phyloP scores from a whole-genome alignment of 2,329 filamentous ascomycete species.

The Apiospora aurea region DNA sequence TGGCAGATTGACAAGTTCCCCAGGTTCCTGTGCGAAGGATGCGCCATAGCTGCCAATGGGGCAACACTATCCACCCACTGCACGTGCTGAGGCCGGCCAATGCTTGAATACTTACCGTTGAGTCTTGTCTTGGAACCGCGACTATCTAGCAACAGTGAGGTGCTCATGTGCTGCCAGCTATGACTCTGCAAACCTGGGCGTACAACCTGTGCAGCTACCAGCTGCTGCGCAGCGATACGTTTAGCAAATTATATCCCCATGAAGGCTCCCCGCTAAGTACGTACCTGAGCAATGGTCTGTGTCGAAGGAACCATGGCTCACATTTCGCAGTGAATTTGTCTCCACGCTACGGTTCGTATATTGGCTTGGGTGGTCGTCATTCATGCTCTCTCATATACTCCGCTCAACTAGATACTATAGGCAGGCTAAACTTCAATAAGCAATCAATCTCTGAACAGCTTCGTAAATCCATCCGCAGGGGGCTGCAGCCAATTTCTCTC shows the following conservation, averaged over 20 bases:
- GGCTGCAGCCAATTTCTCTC: constrained; percentile 93
- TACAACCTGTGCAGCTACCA: background rate
- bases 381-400: background rate
- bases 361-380: background rate
- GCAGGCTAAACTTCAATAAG: background rate
- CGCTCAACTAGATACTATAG: background rate
- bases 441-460: constrained; percentile 53
- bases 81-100: no score
- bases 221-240: background rate
- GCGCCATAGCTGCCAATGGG: no score
- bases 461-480: constrained; percentile 79
- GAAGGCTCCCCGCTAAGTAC: background rate
- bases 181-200: background rate
- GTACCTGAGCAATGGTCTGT: background rate
- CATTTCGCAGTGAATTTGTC: background rate
- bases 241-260: no score
- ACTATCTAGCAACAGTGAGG: no score
- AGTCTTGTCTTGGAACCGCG: no score
- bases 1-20: no score
- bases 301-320: background rate
- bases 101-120: no score
- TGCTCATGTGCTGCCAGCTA: no score
- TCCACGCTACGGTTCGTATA: background rate
- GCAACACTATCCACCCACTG: background rate
- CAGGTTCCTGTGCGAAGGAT: no score